Base-by-base conservation (phyloP, 169 alveolate genomes). In the Cyclospora cayetanensis region DNA sequence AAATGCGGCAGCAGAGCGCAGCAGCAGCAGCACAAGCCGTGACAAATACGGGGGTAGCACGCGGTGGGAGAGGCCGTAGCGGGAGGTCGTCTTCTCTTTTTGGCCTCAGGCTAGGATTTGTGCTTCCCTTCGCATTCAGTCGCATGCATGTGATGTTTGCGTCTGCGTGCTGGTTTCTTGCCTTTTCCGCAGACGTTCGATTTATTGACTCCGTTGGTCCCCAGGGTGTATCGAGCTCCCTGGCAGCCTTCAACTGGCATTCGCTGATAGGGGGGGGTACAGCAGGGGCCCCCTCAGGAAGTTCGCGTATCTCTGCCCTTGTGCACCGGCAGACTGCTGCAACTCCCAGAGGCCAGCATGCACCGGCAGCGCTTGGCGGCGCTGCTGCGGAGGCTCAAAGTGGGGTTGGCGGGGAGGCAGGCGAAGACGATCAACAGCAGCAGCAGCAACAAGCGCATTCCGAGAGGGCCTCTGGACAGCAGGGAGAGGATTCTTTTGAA, bases 261-360 rank as follows among this genome's bases (percentile, higher is more conserved):
- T 68, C 80, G 3, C 20, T 68, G 29, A 20, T 68, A 2, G 80
- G 80, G n/a, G 77, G 77, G 77, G 80, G 80, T 2, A 12, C 80
- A 9, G 15, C 80, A 29, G 80, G 80, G 80, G 80, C 53, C 29
- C 80, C 80, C 80, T 35, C 52, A 12, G 80, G 50, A 12, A 41
- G 53, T 4, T 68, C 80, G 7, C 80, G 80, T 3, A 42, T 68
- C 12, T 7, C 80, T 29, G 46, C 80, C 27, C 27, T 68, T 1
- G 37, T 68, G 80, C 80, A 68, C n/a, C 22, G 80, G 39, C 80
- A 68, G 29, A 68, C 80, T 20, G 80, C 80, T 34, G 80, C 80
- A 34, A 68, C 53, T 29, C 80, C 80, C 4, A 68, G 80, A 29
- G 29, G 4, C 29, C 80, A 68, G 80, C 80, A 68, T 25, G 52